These are phyloP conservation scores for Blastobotrys proliferans DNA, from an alignment of 1,139 yeast species.

Conservation along the genomic window DNA sequence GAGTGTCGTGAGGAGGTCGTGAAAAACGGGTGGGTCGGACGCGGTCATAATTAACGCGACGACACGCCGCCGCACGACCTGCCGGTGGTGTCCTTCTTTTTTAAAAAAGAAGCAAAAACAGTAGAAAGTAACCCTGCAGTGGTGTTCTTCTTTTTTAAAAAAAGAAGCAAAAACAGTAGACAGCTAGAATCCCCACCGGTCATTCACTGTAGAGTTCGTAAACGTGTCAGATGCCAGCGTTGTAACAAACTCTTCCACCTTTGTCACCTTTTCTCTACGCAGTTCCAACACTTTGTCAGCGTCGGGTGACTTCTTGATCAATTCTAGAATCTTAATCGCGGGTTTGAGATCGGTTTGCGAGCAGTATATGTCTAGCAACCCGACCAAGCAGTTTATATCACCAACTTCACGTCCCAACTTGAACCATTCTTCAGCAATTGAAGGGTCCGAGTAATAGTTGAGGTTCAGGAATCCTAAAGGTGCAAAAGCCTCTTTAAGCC, in stretches of 20 bases:
- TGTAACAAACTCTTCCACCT: slow-evolving; percentile 2
- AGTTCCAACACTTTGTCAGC: slow-evolving; percentile 1
- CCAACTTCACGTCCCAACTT: slow-evolving; percentile 68
- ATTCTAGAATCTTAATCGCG: slow-evolving; percentile 7
- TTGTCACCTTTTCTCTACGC: slow-evolving; percentile 1
- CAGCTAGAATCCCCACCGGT: slow-evolving; percentile 12
- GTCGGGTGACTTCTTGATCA: slow-evolving; percentile 1
- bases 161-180: too few relatives aligned
- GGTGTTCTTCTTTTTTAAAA: too few relatives aligned
- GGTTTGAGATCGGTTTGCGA: slow-evolving; percentile 8
- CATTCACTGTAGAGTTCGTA: not conserved
- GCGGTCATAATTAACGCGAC: not conserved
- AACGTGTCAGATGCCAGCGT: not conserved
- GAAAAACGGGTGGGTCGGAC: too few relatives aligned
- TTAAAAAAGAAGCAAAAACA: too few relatives aligned
- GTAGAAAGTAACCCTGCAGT: too few relatives aligned
- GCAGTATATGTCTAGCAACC: slow-evolving; percentile 61
- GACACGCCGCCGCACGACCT: too few relatives aligned
- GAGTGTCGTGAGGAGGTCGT: not conserved
- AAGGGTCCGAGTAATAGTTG: slow-evolving; percentile 37
- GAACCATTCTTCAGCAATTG: slow-evolving; percentile 80
- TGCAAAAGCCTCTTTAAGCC: slow-evolving; percentile 70
- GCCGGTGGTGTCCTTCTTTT: too few relatives aligned
- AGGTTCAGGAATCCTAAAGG: slow-evolving; percentile 75
- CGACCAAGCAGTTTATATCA: slow-evolving; percentile 59